These are phyloP conservation scores for Botrytis hyacinthi DNA, from an alignment of 2,329 filamentous ascomycete genomes.

Conservation along the genomic window DNA sequence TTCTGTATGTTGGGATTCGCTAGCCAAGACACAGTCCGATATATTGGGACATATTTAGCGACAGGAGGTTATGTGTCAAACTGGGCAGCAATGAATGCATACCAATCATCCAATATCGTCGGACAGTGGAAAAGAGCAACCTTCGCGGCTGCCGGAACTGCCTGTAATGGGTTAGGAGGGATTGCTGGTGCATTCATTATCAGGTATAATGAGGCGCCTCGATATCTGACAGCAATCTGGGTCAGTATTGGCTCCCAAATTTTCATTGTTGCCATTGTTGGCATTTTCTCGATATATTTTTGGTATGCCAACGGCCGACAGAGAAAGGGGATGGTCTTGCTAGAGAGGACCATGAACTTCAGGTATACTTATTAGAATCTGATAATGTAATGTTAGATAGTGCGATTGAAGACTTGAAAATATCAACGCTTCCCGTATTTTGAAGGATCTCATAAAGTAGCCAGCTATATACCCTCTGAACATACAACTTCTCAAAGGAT, in stretches of 20 bases:
- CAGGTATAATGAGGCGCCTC: conserved; percentile 57
- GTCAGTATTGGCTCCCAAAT: conserved; percentile 63
- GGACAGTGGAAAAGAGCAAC: conserved; percentile 89
- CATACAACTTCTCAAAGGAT: not conserved
- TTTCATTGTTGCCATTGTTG: conserved; percentile 55
- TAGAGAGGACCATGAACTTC: conserved; percentile 44
- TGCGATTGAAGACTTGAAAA: not conserved
- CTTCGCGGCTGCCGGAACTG: conserved; percentile 72
- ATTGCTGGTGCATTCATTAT: conserved; percentile 73
- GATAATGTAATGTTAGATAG: not conserved
- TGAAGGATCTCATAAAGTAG: not conserved
- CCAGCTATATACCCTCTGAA: not conserved
- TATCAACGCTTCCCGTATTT: not conserved
- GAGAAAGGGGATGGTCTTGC: conserved; percentile 45
- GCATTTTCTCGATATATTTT: conserved; percentile 53
- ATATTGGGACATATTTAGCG: conserved; percentile 41
- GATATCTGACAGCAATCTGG: conserved; percentile 65
- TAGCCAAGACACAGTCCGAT: conserved; percentile 34
- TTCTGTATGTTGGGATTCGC: conserved; percentile 38
- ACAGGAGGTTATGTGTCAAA: conserved; percentile 76
- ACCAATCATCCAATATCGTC: conserved; percentile 84
- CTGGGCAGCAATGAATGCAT: conserved; percentile 73
- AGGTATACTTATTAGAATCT: conserved; percentile 35
- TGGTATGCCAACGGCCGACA: conserved; percentile 51
- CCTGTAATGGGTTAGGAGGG: conserved; percentile 75